These are phyloP conservation scores for Hysterangium stoloniferum DNA, from an alignment of 768 basidiomycete species.

Conservation along the genomic window DNA sequence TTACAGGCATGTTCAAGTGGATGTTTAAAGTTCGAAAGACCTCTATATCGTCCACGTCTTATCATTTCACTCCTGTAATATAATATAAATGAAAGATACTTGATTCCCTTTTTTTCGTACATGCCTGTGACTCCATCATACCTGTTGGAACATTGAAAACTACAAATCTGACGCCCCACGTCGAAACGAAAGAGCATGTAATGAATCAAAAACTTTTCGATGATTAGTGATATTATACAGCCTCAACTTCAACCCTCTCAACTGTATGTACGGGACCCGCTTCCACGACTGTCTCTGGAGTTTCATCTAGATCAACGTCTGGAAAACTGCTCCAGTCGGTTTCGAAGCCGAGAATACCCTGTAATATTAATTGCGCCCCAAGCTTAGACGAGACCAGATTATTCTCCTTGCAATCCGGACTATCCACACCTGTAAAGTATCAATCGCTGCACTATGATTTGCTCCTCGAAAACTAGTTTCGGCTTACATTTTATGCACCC, in stretches of 20 bases:
- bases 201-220: neutral
- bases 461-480: neutral
- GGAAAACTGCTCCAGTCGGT: slow-evolving; percentile 32
- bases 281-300: slow-evolving; percentile 13
- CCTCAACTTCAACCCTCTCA: neutral
- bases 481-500: slow-evolving; percentile 66
- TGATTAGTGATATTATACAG: neutral
- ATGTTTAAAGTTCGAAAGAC: too few relatives aligned
- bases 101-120: too few relatives aligned
- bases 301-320: slow-evolving; percentile 8
- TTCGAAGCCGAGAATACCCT: slow-evolving; percentile 43
- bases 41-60: too few relatives aligned
- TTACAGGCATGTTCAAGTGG: too few relatives aligned
- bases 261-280: slow-evolving; percentile 11
- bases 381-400: slow-evolving; percentile 69
- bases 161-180: too few relatives aligned
- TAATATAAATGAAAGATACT: too few relatives aligned
- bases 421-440: slow-evolving; percentile 51
- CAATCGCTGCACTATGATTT: neutral
- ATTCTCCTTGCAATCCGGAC: slow-evolving; percentile 55
- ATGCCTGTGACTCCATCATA: too few relatives aligned
- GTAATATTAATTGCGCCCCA: slow-evolving; percentile 64
- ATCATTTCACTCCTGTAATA: too few relatives aligned
- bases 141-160: too few relatives aligned
- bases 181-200: too few relatives aligned